Evolutionary conservation across 805 yeast species (phyloP), one percentile per base, ranked within the genome.

Genomic region (Alloascoidea hylecoeti): DNA sequence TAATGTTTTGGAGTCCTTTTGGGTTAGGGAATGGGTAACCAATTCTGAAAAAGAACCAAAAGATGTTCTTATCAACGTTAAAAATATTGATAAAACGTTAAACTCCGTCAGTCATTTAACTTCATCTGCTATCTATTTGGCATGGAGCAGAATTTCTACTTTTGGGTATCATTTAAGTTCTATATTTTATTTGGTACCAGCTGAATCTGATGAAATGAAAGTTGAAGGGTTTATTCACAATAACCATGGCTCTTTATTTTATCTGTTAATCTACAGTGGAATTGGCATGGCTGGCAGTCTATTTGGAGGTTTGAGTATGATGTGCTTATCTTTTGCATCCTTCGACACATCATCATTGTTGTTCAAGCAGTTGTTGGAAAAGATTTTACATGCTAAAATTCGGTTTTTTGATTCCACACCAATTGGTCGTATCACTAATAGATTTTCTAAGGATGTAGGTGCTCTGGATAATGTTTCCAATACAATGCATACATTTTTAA

Each of bases 361-460:
- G 41, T 92, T 92, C 57, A 64, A 69, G 41, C 64, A 64, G 27
- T 69, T 88, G 16, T 64, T 89, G 51, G 53, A 61, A 15, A 69
- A 68, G 13, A 76, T 86, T 32, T 56, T 88, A 53, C 70, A 79
- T 43, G 94, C 96, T 2, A 80, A 70, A 45, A 63, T 85, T 46
- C 72, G 96, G 50, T 92, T 92, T 60, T 92, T 88, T 57, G 98
- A 92, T 54, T 71, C 94, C 15, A 89, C 97, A 4, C 98, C 98
- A 6, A 70, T 82, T 48, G 98, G 98, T 23, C 78, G 98, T 57
- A 83, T 89, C 41, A 85, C 89, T 89, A 92, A 89, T 59, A 70
- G 98, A 53, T 89, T 92, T 53, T 84, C 96, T 4, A 88, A 84
- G 57, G 98, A 89, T 63, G 76, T 92, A 40, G 96, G 89, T 57